These are phyloP conservation scores for Adansonia madagascariensis DNA, from an alignment of 441 rosid genomes.

Conservation along the genomic window DNA sequence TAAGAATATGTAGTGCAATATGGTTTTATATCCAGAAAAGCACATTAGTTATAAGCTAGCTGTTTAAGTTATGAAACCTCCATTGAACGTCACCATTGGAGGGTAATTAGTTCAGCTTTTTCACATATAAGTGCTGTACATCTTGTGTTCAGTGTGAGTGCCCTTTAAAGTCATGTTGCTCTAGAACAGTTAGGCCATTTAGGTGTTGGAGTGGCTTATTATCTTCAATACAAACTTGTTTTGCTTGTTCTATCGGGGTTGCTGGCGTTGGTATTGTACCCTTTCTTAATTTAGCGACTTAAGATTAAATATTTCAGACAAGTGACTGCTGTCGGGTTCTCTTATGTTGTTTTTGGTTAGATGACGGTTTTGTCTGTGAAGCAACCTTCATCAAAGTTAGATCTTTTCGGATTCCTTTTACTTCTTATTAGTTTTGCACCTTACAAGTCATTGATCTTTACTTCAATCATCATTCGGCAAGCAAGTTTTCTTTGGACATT, in stretches of 20 bases:
- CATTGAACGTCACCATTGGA: constrained; percentile 83
- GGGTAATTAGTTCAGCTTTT: constrained; percentile 86
- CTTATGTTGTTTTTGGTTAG: constrained; percentile 97
- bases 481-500: constrained; percentile 93
- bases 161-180: constrained; percentile 91
- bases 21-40: constrained; percentile 91
- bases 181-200: constrained; percentile 69
- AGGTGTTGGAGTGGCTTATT: constrained; percentile 80
- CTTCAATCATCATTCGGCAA: constrained; percentile 94
- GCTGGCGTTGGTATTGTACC: constrained; percentile 80
- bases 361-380: constrained; percentile 92
- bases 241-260: constrained; percentile 71
- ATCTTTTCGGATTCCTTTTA: constrained; percentile 83
- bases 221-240: constrained; percentile 87
- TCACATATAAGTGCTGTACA: constrained; percentile 87
- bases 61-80: constrained; percentile 88
- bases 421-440: constrained; percentile 97
- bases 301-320: constrained; percentile 82
- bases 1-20: constrained; percentile 66
- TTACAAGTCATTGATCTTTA: constrained; percentile 85
- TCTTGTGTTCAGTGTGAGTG: constrained; percentile 95
- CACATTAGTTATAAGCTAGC: constrained; percentile 79
- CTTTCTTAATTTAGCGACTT: constrained; percentile 64
- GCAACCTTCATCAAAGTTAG: constrained; percentile 91
- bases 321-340: constrained; percentile 94